Conservation (phyloP, 371 early-diverging fungal species). For the Parasitella parasitica region DNA sequence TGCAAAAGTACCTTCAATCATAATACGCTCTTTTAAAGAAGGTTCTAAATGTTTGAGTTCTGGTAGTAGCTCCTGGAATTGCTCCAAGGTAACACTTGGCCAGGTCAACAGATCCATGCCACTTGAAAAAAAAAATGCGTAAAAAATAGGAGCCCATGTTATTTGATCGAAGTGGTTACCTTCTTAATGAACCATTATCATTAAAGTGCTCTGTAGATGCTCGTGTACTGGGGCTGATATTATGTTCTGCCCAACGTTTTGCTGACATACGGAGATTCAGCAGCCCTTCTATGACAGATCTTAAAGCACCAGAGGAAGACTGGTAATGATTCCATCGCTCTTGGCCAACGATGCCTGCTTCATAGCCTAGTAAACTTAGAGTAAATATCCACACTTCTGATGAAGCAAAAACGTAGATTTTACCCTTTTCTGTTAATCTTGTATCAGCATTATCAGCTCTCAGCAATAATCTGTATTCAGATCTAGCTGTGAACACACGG, state of each 20-base stretch:
- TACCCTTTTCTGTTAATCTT: conserved; percentile 69
- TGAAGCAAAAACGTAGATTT: background rate
- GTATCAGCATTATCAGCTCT: conserved; percentile 85
- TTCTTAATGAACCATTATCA: conserved; percentile 55
- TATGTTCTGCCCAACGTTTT: conserved; percentile 52
- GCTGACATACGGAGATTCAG: conserved; percentile 46
- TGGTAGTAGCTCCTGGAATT: conserved; percentile 51
- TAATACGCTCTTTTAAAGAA: conserved; percentile 45
- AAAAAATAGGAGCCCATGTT: background rate
- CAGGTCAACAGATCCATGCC: conserved; percentile 57
- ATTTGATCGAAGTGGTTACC: conserved; percentile 29
- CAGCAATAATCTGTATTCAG: conserved; percentile 77
- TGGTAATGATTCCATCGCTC: conserved; percentile 50
- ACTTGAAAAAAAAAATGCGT: conserved; percentile 20
- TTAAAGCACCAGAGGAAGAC: conserved; percentile 33
- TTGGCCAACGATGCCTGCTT: conserved; percentile 52
- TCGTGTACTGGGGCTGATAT: conserved; percentile 27
- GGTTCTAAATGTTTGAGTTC: conserved; percentile 42
- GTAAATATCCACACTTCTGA: background rate
- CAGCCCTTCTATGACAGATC: conserved; percentile 40
- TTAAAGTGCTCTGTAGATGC: conserved; percentile 17
- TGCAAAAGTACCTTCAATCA: conserved; percentile 49
- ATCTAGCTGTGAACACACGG: conserved; percentile 82
- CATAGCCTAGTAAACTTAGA: conserved; percentile 33
- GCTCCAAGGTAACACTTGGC: conserved; percentile 44